Evolutionary conservation across 2,329 filamentous ascomycete genomes (phyloP), one percentile per base, ranked within the genome.

Genomic region (Arthrinium phaeospermum): DNA sequence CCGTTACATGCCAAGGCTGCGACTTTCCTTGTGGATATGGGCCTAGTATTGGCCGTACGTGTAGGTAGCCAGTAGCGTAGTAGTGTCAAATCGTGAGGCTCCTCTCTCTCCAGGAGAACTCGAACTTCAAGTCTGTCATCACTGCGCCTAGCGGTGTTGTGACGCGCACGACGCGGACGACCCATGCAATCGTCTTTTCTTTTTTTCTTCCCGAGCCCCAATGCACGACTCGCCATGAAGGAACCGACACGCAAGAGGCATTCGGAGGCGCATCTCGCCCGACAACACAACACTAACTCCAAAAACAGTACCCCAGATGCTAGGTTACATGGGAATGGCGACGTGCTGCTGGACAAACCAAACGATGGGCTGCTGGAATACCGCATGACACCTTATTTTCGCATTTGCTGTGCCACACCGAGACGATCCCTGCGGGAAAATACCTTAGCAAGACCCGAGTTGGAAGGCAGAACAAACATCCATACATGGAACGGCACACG

Each of bases 301-400:
- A n/a, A 27, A 64, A 10, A n/a, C 16, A 4, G 8, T 3, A 37
- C 4, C 30, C 22, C 37, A 41, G 37, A 41, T 10, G 27, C 27
- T 30, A 30, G 16, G 30, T n/a, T 41, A 37, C 53, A 61, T 61
- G 6, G 30, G 22, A 22, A 61, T 61, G 53, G 27, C 30, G 30
- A 61, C 27, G 30, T 37, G 53, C 53, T n/a, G 53, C 37, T 41
- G 37, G 37, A 37, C 34, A 61, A 61, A 16, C 30, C 27, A 61
- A 61, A 61, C 30, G 30, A 22, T 37, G 24, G 30, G 37, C 10
- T n/a, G 57, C 30, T 64, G 34, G 57, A 41, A 41, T 41, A 64
- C 34, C 34, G 57, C 57, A 64, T 64, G 34, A 64, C 57, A 64
- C 34, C 57, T 64, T 64, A 64, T 64, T 64, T 64, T 64, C n/a